Evolutionary conservation across 2,329 filamentous ascomycete species (phyloP).

Genomic region (Monosporascus sp.): DNA sequence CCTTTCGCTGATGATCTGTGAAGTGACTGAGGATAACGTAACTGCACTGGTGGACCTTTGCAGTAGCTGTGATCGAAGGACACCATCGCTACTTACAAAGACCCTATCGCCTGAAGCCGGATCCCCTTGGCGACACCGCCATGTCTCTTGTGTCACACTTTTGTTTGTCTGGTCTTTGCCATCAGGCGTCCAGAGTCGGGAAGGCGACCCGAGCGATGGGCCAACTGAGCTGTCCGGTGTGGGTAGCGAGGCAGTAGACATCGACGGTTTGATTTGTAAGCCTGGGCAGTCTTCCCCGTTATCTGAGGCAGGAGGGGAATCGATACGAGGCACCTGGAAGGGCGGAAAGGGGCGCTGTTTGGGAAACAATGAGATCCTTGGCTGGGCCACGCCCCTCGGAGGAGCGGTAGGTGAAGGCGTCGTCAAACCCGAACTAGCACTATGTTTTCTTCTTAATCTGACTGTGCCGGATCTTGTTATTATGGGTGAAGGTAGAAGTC

Average conservation of each 20-base stretch:
- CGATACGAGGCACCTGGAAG: conserved; percentile 1
- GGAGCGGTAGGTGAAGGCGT: not conserved
- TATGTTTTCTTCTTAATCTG: not conserved
- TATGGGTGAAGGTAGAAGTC: conserved; percentile 17
- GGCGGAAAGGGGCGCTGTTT: conserved; percentile 8
- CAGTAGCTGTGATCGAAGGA: conserved; percentile 12
- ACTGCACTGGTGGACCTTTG: conserved; percentile 21
- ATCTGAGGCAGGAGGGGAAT: conserved; percentile 17
- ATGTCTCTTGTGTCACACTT: conserved; percentile 16
- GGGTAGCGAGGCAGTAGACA: conserved; percentile 9
- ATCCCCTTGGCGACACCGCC: conserved; percentile 19
- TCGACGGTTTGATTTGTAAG: conserved; percentile 8
- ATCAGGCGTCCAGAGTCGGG: not conserved
- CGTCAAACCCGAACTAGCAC: not conserved
- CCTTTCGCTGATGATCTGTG: conserved; percentile 22
- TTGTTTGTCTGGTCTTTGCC: not conserved
- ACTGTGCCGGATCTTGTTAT: conserved; percentile 3
- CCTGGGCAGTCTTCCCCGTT: conserved; percentile 9
- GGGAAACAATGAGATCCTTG: conserved; percentile 9
- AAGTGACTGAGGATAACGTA: conserved; percentile 21
- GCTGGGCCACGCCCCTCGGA: conserved; percentile 3
- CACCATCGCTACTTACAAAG: conserved; percentile 3
- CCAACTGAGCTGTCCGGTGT: conserved; percentile 8
- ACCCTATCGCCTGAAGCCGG: conserved; percentile 1
- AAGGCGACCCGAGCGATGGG: conserved; percentile 3